These are phyloP conservation scores for Carex arenaria DNA, from an alignment of 202 grass and related monocot species.

Conservation along the genomic window DNA sequence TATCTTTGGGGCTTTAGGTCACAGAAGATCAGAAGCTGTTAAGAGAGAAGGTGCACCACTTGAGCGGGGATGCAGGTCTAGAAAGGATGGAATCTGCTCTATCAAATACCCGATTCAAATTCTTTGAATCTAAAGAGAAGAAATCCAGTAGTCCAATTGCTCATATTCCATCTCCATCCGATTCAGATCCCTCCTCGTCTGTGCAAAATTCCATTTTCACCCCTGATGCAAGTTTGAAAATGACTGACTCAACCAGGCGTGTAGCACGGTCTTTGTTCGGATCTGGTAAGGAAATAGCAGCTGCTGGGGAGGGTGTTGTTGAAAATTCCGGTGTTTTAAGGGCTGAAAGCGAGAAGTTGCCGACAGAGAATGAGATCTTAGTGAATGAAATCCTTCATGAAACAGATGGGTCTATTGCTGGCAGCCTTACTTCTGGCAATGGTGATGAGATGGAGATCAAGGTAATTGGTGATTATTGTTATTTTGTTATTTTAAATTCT, in stretches of 20 bases:
- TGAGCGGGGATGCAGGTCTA: conserved; percentile 76
- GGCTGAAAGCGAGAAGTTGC: conserved; percentile 28
- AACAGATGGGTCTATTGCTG: conserved; percentile 28
- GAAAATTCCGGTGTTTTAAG: conserved; percentile 8
- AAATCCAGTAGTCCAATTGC: conserved; percentile 42
- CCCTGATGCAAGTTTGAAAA: conserved; percentile 15
- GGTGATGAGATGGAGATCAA: conserved; percentile 43
- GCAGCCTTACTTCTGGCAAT: conserved; percentile 28
- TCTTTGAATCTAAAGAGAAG: conserved; percentile 78
- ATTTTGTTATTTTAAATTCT: neutral
- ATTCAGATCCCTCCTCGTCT: conserved; percentile 27
- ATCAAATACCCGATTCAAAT: conserved; percentile 64
- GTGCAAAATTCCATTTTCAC: conserved; percentile 22
- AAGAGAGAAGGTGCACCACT: conserved; percentile 83
- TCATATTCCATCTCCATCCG: conserved; percentile 46
- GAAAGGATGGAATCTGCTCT: conserved; percentile 83
- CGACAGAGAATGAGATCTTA: conserved; percentile 72
- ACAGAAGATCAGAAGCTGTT: conserved; percentile 82
- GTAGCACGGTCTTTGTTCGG: conserved; percentile 48
- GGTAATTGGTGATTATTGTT: conserved; percentile 30
- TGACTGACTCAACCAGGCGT: neutral
- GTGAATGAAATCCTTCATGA: conserved; percentile 90
- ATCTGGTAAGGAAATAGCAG: conserved; percentile 23
- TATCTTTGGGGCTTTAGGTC: conserved; percentile 31
- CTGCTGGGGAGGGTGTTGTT: conserved; percentile 1